Conservation (phyloP, 2,329 filamentous ascomycete genomes). For the Monosporascus cannonballus region DNA sequence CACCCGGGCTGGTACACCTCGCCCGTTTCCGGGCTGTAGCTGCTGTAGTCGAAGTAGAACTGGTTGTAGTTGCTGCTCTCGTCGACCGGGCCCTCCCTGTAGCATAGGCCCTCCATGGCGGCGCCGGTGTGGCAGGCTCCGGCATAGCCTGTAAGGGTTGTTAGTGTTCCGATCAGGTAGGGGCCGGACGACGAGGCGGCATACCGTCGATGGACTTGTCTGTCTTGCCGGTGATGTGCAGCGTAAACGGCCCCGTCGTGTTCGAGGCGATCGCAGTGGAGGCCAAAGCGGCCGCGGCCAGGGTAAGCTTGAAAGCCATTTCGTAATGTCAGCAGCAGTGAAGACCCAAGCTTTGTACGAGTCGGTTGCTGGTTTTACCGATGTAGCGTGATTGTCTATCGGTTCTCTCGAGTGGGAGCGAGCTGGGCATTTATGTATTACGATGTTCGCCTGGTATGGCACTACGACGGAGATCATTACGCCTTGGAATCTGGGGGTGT, state of each 20-base stretch:
- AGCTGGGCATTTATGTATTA: no score
- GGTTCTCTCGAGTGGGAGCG: no score
- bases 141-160: conserved; percentile 12
- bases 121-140: conserved; percentile 17
- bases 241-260: conserved; percentile 14
- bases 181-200: background rate
- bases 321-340: no score
- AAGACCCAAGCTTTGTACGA: no score
- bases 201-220: conserved; percentile 17
- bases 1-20: conserved; percentile 11
- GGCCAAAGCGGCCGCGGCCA: conserved; percentile 8
- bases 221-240: conserved; percentile 17
- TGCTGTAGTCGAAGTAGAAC: conserved; percentile 19
- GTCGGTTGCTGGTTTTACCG: no score
- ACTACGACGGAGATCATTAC: background rate
- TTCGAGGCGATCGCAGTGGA: conserved; percentile 11
- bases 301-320: background rate
- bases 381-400: no score
- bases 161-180: background rate
- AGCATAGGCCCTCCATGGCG: conserved; percentile 18
- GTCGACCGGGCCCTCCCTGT: conserved; percentile 7
- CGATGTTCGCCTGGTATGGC: no score
- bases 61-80: conserved; percentile 4
- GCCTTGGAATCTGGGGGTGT: background rate
- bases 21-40: conserved; percentile 11